Conservation (phyloP, 2,329 filamentous ascomycete species). For the Phialophora macrospora region DNA sequence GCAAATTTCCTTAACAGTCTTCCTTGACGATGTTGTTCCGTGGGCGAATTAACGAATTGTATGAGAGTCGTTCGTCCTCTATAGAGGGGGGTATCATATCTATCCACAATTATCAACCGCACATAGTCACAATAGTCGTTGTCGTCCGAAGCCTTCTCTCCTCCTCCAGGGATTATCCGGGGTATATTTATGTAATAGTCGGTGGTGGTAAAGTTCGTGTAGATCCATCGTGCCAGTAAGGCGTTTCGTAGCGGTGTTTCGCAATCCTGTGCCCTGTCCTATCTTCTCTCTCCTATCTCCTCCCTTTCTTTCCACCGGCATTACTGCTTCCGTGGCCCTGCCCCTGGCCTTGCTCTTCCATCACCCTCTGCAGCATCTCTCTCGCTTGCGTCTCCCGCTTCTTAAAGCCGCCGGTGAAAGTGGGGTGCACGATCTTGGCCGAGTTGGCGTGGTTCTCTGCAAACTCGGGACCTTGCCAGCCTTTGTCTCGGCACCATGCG, state of each 20-base stretch:
- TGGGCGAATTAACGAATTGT: not conserved
- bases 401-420: conserved; percentile 66
- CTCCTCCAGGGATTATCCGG: not conserved
- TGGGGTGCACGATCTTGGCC: conserved; percentile 61
- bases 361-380: conserved; percentile 44
- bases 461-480: conserved; percentile 73
- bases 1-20: not conserved
- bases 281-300: conserved; percentile 25
- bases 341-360: conserved; percentile 18
- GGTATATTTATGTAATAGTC: not conserved
- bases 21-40: not conserved
- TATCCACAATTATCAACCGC: not conserved
- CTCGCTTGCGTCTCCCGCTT: conserved; percentile 63
- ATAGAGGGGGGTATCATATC: not conserved
- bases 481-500: conserved; percentile 67
- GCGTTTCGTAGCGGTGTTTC: not conserved
- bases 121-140: not conserved
- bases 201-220: not conserved
- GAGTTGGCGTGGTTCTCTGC: conserved; percentile 79
- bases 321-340: not conserved
- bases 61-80: not conserved
- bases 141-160: not conserved
- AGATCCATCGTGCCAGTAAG: not conserved
- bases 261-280: no score
- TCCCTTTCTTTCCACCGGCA: conserved; percentile 20